These are phyloP conservation scores for Medicago lupulina DNA, from an alignment of 306 rosid genomes.

Conservation along the genomic window DNA sequence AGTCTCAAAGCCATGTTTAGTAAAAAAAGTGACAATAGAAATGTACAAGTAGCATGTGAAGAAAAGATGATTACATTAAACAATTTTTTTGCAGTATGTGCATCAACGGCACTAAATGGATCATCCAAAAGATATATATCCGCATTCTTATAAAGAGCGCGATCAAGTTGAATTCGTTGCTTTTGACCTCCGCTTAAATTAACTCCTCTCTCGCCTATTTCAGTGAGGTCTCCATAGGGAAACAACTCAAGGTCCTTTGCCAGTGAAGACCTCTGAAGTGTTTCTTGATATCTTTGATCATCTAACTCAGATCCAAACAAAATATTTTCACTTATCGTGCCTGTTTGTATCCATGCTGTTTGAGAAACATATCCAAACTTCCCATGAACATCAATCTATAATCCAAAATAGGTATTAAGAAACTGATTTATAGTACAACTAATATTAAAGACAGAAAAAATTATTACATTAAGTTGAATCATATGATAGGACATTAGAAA, in stretches of 20 bases:
- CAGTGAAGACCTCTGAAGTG: slow-evolving; percentile 54
- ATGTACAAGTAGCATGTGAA: background rate
- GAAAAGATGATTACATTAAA: slow-evolving; percentile 48
- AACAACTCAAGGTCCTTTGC: slow-evolving; percentile 62
- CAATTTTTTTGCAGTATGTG: slow-evolving; percentile 56
- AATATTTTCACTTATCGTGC: slow-evolving; percentile 59
- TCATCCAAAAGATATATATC: slow-evolving; percentile 74
- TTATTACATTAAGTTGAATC: too few species aligned
- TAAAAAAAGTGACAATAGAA: background rate
- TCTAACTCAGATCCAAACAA: slow-evolving; percentile 61
- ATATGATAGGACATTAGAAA: too few species aligned
- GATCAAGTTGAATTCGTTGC: slow-evolving; percentile 90
- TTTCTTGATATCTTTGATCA: slow-evolving; percentile 52
- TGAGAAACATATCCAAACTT: slow-evolving; percentile 70
- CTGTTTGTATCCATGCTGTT: slow-evolving; percentile 67
- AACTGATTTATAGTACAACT: too few species aligned
- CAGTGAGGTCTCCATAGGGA: slow-evolving; percentile 60
- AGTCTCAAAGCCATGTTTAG: background rate
- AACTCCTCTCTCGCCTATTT: slow-evolving; percentile 67
- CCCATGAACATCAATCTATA: slow-evolving; percentile 53
- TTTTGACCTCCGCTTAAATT: slow-evolving; percentile 88
- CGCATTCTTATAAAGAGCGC: slow-evolving; percentile 86
- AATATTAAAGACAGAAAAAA: too few species aligned
- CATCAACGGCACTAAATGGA: slow-evolving; percentile 79
- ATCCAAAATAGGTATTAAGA: background rate